Conservation (phyloP, 495 filamentous ascomycete species). For the Aspergillus bridgeri region DNA sequence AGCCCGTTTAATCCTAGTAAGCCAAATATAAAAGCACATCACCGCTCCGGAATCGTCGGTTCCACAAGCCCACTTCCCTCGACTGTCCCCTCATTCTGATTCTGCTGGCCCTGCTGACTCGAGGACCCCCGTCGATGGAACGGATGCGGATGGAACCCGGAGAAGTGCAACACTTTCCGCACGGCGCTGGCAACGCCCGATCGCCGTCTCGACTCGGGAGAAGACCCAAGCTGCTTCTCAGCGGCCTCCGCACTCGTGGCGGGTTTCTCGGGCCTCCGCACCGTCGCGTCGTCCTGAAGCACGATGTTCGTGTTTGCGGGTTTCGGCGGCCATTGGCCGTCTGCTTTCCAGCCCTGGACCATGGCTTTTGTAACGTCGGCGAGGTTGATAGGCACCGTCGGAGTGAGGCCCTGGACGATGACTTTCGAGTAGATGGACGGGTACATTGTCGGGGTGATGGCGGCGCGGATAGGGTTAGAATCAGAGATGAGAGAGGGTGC, state of each 20-base stretch:
- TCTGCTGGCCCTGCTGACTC: constrained; percentile 6
- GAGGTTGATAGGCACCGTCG: constrained; percentile 83
- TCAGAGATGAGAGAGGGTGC: constrained; percentile 64
- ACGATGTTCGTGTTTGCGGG: constrained; percentile 32
- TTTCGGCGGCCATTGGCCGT: constrained; percentile 91
- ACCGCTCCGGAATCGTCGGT: not conserved
- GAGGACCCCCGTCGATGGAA: constrained; percentile 43
- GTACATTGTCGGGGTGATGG: constrained; percentile 70
- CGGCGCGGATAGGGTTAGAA: constrained; percentile 65
- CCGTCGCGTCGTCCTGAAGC: constrained; percentile 29
- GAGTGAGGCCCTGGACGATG: constrained; percentile 69
- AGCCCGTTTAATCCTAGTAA: not conserved
- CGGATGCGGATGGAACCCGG: constrained; percentile 32
- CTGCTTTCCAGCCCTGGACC: constrained; percentile 88
- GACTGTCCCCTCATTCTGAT: not conserved
- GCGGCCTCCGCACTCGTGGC: constrained; percentile 10
- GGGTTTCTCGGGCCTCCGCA: constrained; percentile 14
- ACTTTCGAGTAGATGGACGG: constrained; percentile 85
- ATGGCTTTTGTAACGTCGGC: constrained; percentile 73
- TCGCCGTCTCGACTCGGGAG: constrained; percentile 28
- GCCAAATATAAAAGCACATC: not conserved
- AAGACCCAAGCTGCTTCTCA: not conserved
- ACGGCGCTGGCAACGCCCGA: constrained; percentile 43
- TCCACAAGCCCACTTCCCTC: not conserved
- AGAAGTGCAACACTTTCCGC: constrained; percentile 43